Evolutionary conservation across 2,329 filamentous ascomycete species (phyloP).

Genomic region (Microdochium nivale): DNA sequence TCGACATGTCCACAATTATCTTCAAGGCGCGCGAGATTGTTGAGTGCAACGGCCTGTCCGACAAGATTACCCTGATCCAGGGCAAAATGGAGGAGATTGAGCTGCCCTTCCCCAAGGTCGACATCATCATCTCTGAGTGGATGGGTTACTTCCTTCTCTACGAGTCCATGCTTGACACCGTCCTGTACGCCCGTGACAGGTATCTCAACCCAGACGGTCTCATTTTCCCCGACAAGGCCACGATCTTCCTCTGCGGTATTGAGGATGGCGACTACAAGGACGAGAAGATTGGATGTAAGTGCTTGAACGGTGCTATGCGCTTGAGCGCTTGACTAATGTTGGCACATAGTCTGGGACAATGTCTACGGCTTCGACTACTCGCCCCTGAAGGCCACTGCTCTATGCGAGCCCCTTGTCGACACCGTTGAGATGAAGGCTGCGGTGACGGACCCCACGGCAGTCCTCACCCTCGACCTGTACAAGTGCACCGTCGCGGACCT

Average conservation of each 20-base stretch:
- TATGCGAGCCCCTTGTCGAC: slow-evolving; percentile 93
- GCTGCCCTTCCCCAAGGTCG: slow-evolving; percentile 88
- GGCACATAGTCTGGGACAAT: slow-evolving; percentile 83
- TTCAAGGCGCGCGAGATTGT: slow-evolving; percentile 97
- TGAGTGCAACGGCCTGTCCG: slow-evolving; percentile 78
- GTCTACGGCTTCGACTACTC: slow-evolving; percentile 97
- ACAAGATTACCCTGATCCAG: slow-evolving; percentile 96
- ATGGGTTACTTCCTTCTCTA: slow-evolving; percentile 99
- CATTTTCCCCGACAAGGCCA: slow-evolving; percentile 98
- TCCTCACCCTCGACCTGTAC: slow-evolving; percentile 89
- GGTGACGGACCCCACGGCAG: slow-evolving; percentile 78
- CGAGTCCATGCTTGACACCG: slow-evolving; percentile 98
- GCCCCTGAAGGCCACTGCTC: slow-evolving; percentile 84
- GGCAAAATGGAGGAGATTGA: slow-evolving; percentile 99
- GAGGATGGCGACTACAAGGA: slow-evolving; percentile 99
- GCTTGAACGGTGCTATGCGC: neutral
- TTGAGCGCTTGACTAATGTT: neutral
- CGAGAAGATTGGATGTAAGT: slow-evolving; percentile 97
- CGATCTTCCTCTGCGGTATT: slow-evolving; percentile 92
- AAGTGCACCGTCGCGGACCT: slow-evolving; percentile 78
- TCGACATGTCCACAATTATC: slow-evolving; percentile 99
- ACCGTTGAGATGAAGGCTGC: slow-evolving; percentile 96
- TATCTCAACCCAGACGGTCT: slow-evolving; percentile 81
- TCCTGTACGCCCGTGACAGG: slow-evolving; percentile 89
- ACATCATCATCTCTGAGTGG: slow-evolving; percentile 99